Conservation (phyloP, 164 flowering plant genomes). For the Magnolia officinalis region DNA sequence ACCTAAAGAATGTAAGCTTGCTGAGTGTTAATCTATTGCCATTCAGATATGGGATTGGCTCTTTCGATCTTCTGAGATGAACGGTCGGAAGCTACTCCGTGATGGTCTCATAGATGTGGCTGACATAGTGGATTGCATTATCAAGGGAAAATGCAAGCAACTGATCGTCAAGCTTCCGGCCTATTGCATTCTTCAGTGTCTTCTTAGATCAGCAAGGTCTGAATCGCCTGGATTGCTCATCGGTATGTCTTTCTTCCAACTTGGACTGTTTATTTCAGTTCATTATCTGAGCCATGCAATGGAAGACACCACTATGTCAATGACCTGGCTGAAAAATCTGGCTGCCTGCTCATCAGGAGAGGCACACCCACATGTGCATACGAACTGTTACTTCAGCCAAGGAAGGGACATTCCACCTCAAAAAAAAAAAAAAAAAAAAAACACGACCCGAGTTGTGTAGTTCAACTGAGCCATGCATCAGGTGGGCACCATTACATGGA, state of each 20-base stretch:
- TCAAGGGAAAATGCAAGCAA: slow-evolving; percentile 69
- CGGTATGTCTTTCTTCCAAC: slow-evolving; percentile 36
- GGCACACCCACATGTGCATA: too few relatives aligned
- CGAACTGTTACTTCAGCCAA: too few relatives aligned
- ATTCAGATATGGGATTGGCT: slow-evolving; percentile 89
- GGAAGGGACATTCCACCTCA: too few relatives aligned
- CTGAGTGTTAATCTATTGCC: not conserved
- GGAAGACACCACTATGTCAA: too few relatives aligned
- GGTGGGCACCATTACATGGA: too few relatives aligned
- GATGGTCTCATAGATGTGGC: slow-evolving; percentile 56
- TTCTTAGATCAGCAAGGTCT: slow-evolving; percentile 68
- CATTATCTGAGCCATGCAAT: not conserved
- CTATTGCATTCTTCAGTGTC: slow-evolving; percentile 77
- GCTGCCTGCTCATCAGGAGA: too few relatives aligned
- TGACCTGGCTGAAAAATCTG: too few relatives aligned
- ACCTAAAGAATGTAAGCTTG: not conserved
- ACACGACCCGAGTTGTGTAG: too few relatives aligned
- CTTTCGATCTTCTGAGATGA: slow-evolving; percentile 68
- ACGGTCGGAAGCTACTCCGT: slow-evolving; percentile 62
- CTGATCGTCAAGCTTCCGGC: slow-evolving; percentile 66
- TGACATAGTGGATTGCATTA: slow-evolving; percentile 66
- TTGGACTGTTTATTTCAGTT: not conserved
- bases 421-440: too few relatives aligned
- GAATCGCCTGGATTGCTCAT: slow-evolving; percentile 62
- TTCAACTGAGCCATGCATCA: too few relatives aligned